Evolutionary conservation across 768 basidiomycete species (phyloP).

Genomic region (Pulveroboletus sp.): DNA sequence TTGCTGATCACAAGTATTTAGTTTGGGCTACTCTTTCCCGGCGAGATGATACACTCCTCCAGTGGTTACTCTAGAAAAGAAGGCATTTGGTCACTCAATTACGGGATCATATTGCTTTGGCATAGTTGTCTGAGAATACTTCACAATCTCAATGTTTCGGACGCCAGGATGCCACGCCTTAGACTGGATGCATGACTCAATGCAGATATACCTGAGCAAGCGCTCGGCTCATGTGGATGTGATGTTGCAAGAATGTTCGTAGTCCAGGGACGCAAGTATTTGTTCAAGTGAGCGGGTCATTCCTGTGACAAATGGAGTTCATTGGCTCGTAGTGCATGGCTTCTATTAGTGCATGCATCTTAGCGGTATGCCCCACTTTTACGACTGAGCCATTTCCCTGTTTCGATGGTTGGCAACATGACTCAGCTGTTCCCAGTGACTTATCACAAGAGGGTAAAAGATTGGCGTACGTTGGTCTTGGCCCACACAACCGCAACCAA

Average conservation of each 20-base stretch:
- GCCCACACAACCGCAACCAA: slow-evolving; percentile 5
- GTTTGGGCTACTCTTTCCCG: slow-evolving; percentile 73
- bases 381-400: slow-evolving; percentile 36
- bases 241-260: slow-evolving; percentile 61
- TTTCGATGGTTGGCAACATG: background rate
- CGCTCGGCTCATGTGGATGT: slow-evolving; percentile 62
- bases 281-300: slow-evolving; percentile 60
- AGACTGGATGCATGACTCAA: slow-evolving; percentile 63
- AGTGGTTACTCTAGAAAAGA: slow-evolving; percentile 44
- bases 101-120: slow-evolving; percentile 68
- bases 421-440: slow-evolving; percentile 30
- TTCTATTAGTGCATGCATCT: slow-evolving; percentile 58
- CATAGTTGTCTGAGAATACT: slow-evolving; percentile 65
- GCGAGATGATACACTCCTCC: slow-evolving; percentile 47
- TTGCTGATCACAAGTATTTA: slow-evolving; percentile 20
- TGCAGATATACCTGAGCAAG: slow-evolving; percentile 59
- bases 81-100: slow-evolving; percentile 71
- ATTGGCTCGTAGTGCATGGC: slow-evolving; percentile 47
- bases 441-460: slow-evolving; percentile 53
- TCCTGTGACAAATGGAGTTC: background rate
- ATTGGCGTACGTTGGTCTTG: slow-evolving; percentile 53
- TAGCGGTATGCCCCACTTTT: slow-evolving; percentile 54
- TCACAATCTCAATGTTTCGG: slow-evolving; percentile 34
- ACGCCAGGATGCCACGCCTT: slow-evolving; percentile 55
- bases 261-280: slow-evolving; percentile 65